phyloP scores from a whole-genome alignment of 306 rosid species.

The Albizia julibrissin region DNA sequence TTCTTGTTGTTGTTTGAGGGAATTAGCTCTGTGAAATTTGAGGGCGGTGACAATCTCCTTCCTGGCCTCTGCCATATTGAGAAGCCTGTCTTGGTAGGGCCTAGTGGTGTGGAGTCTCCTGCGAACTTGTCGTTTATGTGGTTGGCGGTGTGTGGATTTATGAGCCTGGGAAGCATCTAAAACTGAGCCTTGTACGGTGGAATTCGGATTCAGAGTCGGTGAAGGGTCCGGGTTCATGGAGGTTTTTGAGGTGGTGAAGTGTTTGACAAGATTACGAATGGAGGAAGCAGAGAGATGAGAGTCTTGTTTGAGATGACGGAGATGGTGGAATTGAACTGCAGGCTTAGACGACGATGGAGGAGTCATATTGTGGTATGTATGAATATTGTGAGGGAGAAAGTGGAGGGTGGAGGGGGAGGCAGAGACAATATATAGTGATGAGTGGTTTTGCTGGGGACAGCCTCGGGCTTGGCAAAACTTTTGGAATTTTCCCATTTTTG shows the following conservation, averaged over 20 bases:
- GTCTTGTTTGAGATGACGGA: conserved; percentile 41
- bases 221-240: conserved; percentile 47
- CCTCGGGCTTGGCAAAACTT: conserved; percentile 55
- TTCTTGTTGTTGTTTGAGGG: conserved; percentile 44
- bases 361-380: conserved; percentile 4
- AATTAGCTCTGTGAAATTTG: conserved; percentile 74
- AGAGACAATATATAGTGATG: conserved; percentile 38
- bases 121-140: conserved; percentile 75
- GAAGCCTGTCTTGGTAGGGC: conserved; percentile 77
- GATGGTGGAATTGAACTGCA: conserved; percentile 53
- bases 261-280: conserved; percentile 74
- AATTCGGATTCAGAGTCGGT: conserved; percentile 26
- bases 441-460: conserved; percentile 78
- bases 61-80: conserved; percentile 94
- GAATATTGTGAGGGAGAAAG: conserved; percentile 41
- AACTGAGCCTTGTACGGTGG: conserved; percentile 37
- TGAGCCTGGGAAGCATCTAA: conserved; percentile 37
- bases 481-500: conserved; percentile 62
- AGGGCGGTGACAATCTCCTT: conserved; percentile 91
- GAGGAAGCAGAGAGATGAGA: conserved; percentile 67
- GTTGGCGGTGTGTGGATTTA: conserved; percentile 43
- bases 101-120: conserved; percentile 73
- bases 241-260: conserved; percentile 40
- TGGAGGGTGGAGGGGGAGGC: background rate
- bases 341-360: conserved; percentile 34